These are phyloP conservation scores for Uronychia binucleata DNA, from an alignment of 73 alveolate species.

Conservation along the genomic window DNA sequence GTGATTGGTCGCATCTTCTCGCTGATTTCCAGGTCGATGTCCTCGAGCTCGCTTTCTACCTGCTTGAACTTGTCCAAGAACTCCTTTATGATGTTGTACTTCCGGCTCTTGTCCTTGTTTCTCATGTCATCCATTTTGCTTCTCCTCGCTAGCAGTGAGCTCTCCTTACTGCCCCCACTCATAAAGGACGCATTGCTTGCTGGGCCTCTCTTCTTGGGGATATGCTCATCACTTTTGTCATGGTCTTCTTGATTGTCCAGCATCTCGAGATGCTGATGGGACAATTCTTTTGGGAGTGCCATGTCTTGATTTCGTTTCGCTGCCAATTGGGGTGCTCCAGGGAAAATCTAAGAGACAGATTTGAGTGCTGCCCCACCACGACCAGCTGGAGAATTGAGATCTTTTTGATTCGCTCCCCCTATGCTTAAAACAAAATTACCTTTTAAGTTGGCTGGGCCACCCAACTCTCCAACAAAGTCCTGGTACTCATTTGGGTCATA, in stretches of 20 bases:
- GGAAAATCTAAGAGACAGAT: too few relatives aligned
- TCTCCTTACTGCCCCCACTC: background rate
- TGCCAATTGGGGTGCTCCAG: too few relatives aligned
- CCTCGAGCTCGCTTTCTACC: background rate
- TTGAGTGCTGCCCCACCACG: too few relatives aligned
- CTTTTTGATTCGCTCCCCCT: too few relatives aligned
- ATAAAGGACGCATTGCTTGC: background rate
- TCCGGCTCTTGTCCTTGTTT: background rate
- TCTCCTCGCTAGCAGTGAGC: background rate
- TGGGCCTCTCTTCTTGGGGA: background rate
- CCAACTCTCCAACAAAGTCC: background rate
- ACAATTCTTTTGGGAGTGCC: too few relatives aligned
- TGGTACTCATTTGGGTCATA: background rate
- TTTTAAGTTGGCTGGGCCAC: too few relatives aligned
- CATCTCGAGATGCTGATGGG: too few relatives aligned
- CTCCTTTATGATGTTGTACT: background rate
- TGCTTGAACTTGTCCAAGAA: background rate
- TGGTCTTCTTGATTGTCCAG: background rate
- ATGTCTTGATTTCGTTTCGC: too few relatives aligned
- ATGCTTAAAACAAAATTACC: too few relatives aligned
- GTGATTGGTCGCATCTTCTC: slow-evolving; percentile 4
- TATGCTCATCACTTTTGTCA: background rate
- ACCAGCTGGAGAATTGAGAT: too few relatives aligned
- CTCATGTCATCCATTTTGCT: background rate
- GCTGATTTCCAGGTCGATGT: background rate